Evolutionary conservation across 495 filamentous ascomycete species (phyloP).

Genomic region (Penicillium silybi): DNA sequence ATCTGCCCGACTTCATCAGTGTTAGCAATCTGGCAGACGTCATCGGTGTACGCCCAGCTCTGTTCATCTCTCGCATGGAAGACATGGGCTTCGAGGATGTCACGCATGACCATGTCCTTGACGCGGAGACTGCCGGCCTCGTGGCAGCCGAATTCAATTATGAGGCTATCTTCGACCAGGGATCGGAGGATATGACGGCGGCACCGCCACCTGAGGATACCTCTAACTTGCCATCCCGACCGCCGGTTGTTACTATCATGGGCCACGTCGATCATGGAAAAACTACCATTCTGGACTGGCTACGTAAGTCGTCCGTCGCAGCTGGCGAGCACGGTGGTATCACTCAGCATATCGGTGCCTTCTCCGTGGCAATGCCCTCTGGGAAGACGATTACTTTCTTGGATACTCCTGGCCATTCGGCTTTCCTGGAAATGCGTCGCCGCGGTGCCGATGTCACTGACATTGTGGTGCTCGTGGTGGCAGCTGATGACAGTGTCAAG

Average conservation of each 20-base stretch:
- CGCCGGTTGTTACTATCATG: constrained; percentile 99
- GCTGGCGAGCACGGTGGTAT: constrained; percentile 94
- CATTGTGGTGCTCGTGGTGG: constrained; percentile 93
- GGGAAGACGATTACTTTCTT: constrained; percentile 93
- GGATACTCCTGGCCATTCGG: constrained; percentile 94
- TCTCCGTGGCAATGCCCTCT: constrained; percentile 80
- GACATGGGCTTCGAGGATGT: constrained; percentile 77
- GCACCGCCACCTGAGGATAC: constrained; percentile 65
- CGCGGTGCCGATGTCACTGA: constrained; percentile 95
- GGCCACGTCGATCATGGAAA: constrained; percentile 99
- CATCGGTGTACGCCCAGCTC: constrained; percentile 64
- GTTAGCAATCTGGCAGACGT: constrained; percentile 78
- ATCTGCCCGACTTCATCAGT: constrained; percentile 87
- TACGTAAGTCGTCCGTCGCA: constrained; percentile 88
- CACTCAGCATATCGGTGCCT: constrained; percentile 99
- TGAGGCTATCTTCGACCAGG: constrained; percentile 77
- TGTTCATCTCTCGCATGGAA: constrained; percentile 71
- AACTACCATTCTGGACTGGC: constrained; percentile 90
- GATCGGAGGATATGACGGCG: constrained; percentile 68
- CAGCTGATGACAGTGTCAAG: constrained; percentile 95
- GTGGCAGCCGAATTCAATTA: constrained; percentile 92
- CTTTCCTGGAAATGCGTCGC: constrained; percentile 93
- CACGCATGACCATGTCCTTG: constrained; percentile 73
- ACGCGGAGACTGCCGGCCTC: constrained; percentile 84
- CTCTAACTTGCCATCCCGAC: constrained; percentile 64